phyloP scores from a whole-genome alignment of 306 rosid genomes.

The Alnus rubra region DNA sequence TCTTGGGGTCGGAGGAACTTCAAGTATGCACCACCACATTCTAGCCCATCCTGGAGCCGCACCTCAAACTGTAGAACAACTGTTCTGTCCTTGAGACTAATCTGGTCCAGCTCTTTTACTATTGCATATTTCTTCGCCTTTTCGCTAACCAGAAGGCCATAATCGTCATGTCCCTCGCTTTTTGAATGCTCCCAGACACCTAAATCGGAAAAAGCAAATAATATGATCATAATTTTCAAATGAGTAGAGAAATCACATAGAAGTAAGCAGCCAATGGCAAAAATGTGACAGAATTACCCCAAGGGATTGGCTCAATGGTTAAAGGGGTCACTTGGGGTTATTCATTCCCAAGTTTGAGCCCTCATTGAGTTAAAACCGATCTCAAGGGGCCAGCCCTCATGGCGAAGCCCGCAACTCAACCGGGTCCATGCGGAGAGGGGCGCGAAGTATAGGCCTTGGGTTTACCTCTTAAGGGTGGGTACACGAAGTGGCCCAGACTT shows the following conservation, averaged over 20 bases:
- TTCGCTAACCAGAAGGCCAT: conserved; percentile 90
- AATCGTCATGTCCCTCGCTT: conserved; percentile 95
- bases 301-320: too few relatives aligned
- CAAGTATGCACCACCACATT: conserved; percentile 98
- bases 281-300: background rate
- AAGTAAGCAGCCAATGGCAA: background rate
- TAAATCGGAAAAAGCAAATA: conserved; percentile 27
- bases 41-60: conserved; percentile 91
- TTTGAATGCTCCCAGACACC: conserved; percentile 89
- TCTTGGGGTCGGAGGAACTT: conserved; percentile 89
- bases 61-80: conserved; percentile 88
- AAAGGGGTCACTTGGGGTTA: too few relatives aligned
- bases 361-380: too few relatives aligned
- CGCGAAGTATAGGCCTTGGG: too few relatives aligned
- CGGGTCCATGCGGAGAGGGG: too few relatives aligned
- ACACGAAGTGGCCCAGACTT: too few relatives aligned
- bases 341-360: too few relatives aligned
- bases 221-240: background rate
- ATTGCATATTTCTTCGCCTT: conserved; percentile 88
- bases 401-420: too few relatives aligned
- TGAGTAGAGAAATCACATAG: background rate
- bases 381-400: too few relatives aligned
- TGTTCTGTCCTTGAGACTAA: conserved; percentile 66
- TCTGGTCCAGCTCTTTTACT: conserved; percentile 68
- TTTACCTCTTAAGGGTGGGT: too few relatives aligned